Conservation (phyloP, 2,329 filamentous ascomycete genomes). For the Fusarium pininemorale region DNA sequence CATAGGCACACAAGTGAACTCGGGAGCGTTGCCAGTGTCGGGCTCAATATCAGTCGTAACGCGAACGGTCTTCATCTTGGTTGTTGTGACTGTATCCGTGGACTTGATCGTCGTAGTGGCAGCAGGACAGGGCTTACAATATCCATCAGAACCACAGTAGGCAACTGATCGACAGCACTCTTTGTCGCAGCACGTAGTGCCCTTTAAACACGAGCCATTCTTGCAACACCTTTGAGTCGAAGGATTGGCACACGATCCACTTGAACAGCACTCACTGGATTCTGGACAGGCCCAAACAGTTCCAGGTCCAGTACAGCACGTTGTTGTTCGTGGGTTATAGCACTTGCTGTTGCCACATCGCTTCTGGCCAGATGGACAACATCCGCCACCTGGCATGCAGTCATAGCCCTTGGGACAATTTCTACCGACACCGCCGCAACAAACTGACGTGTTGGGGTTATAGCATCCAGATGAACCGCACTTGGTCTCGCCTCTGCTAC, state of each 20-base stretch:
- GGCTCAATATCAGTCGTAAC: slow-evolving; percentile 6
- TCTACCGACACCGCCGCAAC: not conserved
- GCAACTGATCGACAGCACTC: not conserved
- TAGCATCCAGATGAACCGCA: not conserved
- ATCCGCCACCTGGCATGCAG: slow-evolving; percentile 3
- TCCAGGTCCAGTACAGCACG: not conserved
- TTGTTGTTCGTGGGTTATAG: not conserved
- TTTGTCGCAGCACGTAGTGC: slow-evolving; percentile 4
- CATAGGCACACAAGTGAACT: slow-evolving; percentile 5
- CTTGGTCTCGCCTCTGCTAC: not conserved
- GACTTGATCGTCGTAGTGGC: not conserved
- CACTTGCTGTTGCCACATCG: slow-evolving; percentile 7
- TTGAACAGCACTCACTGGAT: not conserved
- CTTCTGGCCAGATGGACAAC: slow-evolving; percentile 3
- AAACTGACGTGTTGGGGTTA: not conserved
- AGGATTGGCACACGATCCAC: not conserved
- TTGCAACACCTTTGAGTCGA: not conserved
- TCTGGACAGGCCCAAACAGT: slow-evolving; percentile 2
- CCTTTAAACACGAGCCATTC: not conserved
- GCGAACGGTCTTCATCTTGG: not conserved
- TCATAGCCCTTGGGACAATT: not conserved
- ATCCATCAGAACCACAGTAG: slow-evolving; percentile 1
- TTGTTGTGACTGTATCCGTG: not conserved
- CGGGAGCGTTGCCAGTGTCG: slow-evolving; percentile 3
- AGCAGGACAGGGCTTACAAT: slow-evolving; percentile 5